Percentiles rank a stretch among this genome's conserved stretches.
These are phyloP conservation scores for Polychytrium aggregatum DNA, from an alignment of 192 early-diverging fungal genomes.

Conservation along the genomic window DNA sequence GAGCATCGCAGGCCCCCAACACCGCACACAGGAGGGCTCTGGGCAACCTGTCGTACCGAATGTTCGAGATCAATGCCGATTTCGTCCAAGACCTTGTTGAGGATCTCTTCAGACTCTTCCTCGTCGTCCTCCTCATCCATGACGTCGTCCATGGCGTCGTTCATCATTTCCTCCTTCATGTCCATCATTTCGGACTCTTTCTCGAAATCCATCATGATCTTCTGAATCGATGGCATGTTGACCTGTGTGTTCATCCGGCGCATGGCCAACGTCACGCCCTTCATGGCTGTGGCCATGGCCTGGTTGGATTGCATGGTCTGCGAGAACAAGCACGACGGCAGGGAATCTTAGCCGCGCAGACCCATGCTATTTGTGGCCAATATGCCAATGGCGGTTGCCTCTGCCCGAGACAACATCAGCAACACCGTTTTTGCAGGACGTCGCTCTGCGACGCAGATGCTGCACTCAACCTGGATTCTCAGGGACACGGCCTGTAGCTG, in stretches of 20 bases:
- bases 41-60: constrained; percentile 49
- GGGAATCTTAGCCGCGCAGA: too few relatives aligned
- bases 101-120: constrained; percentile 79
- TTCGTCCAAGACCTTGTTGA: constrained; percentile 90
- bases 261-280: constrained; percentile 95
- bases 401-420: too few relatives aligned
- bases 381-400: too few relatives aligned
- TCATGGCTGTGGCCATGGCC: constrained; percentile 91
- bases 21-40: too few relatives aligned
- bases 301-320: constrained; percentile 91
- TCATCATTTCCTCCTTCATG: constrained; percentile 99
- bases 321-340: too few relatives aligned
- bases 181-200: constrained; percentile 92
- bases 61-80: constrained; percentile 76
- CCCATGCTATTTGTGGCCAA: too few relatives aligned
- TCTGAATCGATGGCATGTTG: constrained; percentile 86
- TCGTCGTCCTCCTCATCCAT: constrained; percentile 93
- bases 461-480: constrained; percentile 81
- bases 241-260: constrained; percentile 87
- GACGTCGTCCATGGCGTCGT: constrained; percentile 90
- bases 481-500: constrained; percentile 86
- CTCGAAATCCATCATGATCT: constrained; percentile 98
- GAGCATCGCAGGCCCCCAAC: too few relatives aligned
- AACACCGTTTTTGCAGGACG: too few relatives aligned
- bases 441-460: too few relatives aligned